phyloP scores from a whole-genome alignment of 768 basidiomycete genomes.

The Erythrobasidium yunnanense region DNA sequence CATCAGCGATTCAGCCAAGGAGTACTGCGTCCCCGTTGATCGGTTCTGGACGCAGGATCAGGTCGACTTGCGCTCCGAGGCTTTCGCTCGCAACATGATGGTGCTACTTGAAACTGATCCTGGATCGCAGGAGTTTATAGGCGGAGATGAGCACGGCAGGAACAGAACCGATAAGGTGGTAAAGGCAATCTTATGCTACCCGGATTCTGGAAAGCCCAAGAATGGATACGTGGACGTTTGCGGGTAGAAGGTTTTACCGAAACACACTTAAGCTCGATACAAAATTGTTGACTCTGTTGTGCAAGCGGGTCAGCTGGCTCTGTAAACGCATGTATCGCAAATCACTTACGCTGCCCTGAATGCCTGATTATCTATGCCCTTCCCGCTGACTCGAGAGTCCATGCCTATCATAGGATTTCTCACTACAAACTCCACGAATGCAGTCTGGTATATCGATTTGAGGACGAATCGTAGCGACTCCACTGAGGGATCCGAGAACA shows the following conservation, averaged over 20 bases:
- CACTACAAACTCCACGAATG: slow-evolving; percentile 86
- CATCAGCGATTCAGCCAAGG: background rate
- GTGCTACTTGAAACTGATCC: background rate
- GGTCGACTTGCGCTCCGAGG: background rate
- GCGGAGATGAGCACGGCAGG: background rate
- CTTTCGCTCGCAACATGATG: background rate
- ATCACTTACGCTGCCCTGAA: slow-evolving; percentile 50
- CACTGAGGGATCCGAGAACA: slow-evolving; percentile 73
- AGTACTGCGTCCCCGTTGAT: background rate
- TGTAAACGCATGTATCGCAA: background rate
- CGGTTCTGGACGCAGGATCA: slow-evolving; percentile 6
- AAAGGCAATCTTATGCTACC: slow-evolving; percentile 1
- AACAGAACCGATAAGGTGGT: background rate
- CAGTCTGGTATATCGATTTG: slow-evolving; percentile 81
- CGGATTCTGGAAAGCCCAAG: background rate
- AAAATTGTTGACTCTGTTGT: slow-evolving; percentile 14
- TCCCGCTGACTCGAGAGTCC: slow-evolving; percentile 58
- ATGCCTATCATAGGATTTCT: slow-evolving; percentile 76
- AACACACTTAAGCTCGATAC: slow-evolving; percentile 9
- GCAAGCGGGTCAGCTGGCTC: background rate
- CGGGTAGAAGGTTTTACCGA: background rate
- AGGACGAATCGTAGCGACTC: slow-evolving; percentile 52
- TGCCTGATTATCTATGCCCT: slow-evolving; percentile 86
- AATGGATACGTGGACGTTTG: slow-evolving; percentile 5
- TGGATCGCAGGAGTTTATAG: background rate